phyloP scores from a whole-genome alignment of 2,329 filamentous ascomycete species.

The Trichoderma guizhouense region DNA sequence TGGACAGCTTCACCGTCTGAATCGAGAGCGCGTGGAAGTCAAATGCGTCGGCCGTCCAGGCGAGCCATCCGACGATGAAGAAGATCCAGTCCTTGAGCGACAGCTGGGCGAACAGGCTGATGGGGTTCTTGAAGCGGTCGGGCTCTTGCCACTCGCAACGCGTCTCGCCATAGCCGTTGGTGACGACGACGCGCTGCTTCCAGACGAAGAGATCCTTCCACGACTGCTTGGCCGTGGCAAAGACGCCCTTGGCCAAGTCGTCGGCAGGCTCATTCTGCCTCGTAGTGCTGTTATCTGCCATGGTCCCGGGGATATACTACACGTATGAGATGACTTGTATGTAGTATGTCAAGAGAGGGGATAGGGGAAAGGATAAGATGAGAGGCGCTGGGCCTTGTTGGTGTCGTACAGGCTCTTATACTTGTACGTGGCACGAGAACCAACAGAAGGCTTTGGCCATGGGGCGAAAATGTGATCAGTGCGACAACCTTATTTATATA shows the following conservation, averaged over 20 bases:
- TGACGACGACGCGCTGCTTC: conserved; percentile 69
- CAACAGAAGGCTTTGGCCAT: not conserved
- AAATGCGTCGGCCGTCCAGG: conserved; percentile 80
- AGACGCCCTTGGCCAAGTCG: conserved; percentile 61
- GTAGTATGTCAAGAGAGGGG: not conserved
- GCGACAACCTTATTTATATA: conserved; percentile 10
- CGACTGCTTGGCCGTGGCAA: conserved; percentile 63
- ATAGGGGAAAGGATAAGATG: not conserved
- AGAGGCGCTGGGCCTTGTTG: not conserved
- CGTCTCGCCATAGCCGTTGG: conserved; percentile 62
- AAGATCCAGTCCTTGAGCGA: conserved; percentile 66
- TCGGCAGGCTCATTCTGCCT: conserved; percentile 53
- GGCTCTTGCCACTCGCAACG: conserved; percentile 66
- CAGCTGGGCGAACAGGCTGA: conserved; percentile 64
- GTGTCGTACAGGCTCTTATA: not conserved
- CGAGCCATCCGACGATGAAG: conserved; percentile 68
- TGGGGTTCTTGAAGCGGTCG: conserved; percentile 64
- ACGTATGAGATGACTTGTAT: not conserved
- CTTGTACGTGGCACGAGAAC: not conserved
- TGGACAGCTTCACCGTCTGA: conserved; percentile 67
- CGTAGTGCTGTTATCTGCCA: not conserved
- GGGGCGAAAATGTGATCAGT: not conserved
- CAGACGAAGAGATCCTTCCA: conserved; percentile 65
- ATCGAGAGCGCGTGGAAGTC: conserved; percentile 80
- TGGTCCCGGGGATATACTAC: not conserved